These are phyloP conservation scores for Chytriomyces confervae DNA, from an alignment of 192 early-diverging fungal genomes.

Conservation along the genomic window DNA sequence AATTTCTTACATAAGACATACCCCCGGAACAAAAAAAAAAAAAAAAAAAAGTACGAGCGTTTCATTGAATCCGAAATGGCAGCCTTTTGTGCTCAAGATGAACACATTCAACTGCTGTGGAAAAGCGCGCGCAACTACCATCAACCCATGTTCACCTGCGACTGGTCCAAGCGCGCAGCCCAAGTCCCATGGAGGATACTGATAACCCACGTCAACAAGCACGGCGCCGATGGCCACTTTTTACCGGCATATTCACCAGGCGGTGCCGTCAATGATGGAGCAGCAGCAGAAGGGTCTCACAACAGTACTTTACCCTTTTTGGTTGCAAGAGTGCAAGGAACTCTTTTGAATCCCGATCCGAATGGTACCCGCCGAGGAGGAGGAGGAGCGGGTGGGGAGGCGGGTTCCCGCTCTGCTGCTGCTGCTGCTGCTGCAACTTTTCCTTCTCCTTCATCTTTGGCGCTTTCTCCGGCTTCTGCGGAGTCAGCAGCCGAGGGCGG, in stretches of 20 bases:
- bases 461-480: too few species aligned
- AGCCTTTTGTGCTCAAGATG: slow-evolving; percentile 9
- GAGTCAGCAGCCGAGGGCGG: too few species aligned
- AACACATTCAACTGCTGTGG: slow-evolving; percentile 27
- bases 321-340: too few species aligned
- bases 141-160: slow-evolving; percentile 26
- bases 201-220: slow-evolving; percentile 27
- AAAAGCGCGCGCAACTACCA: slow-evolving; percentile 21
- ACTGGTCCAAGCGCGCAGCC: slow-evolving; percentile 8
- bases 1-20: neutral
- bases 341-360: too few species aligned
- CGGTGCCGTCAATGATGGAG: neutral
- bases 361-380: too few species aligned
- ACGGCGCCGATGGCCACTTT: slow-evolving; percentile 22
- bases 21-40: neutral
- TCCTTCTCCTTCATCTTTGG: too few species aligned
- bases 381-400: neutral
- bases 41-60: slow-evolving; percentile 1
- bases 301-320: too few species aligned
- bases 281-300: too few species aligned
- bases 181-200: slow-evolving; percentile 27
- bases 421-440: neutral
- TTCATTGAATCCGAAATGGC: slow-evolving; percentile 18
- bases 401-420: neutral
- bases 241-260: slow-evolving; percentile 23